phyloP scores from a whole-genome alignment of 2,329 filamentous ascomycete genomes.

The Plenodomus biglobosus region DNA sequence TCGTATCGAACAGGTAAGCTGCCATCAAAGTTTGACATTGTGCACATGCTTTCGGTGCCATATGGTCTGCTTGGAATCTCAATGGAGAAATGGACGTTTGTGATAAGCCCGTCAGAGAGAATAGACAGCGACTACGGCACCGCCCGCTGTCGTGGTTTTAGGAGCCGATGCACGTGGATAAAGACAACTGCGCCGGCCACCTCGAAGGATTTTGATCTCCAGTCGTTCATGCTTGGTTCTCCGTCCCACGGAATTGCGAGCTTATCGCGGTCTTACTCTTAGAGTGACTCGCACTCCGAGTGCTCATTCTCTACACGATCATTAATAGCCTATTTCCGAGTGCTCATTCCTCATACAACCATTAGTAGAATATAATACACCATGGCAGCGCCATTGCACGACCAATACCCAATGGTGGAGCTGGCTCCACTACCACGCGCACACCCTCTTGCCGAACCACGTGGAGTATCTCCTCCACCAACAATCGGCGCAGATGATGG shows the following conservation, averaged over 20 bases:
- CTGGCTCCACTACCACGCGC: slow-evolving; percentile 15
- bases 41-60: not conserved
- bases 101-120: not conserved
- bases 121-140: not conserved
- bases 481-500: slow-evolving; percentile 1
- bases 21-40: not conserved
- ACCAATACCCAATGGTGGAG: slow-evolving; percentile 17
- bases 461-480: slow-evolving; percentile 5
- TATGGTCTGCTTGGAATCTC: not conserved
- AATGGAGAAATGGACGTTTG: not conserved
- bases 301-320: not conserved
- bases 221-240: not conserved
- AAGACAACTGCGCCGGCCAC: not conserved
- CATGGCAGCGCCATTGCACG: slow-evolving; percentile 4
- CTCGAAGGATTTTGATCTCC: not conserved
- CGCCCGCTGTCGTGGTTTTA: not conserved
- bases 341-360: not conserved
- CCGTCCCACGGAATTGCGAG: not conserved
- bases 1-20: not conserved
- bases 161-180: not conserved
- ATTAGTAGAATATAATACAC: not conserved
- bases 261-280: not conserved
- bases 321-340: not conserved
- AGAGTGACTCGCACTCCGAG: not conserved
- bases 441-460: slow-evolving; percentile 15